A percentile compares a stretch with the other conserved stretches of the same genome.
phyloP scores from a whole-genome alignment of 2,329 filamentous ascomycete species.

The Ophidiomyces ophidiicola region DNA sequence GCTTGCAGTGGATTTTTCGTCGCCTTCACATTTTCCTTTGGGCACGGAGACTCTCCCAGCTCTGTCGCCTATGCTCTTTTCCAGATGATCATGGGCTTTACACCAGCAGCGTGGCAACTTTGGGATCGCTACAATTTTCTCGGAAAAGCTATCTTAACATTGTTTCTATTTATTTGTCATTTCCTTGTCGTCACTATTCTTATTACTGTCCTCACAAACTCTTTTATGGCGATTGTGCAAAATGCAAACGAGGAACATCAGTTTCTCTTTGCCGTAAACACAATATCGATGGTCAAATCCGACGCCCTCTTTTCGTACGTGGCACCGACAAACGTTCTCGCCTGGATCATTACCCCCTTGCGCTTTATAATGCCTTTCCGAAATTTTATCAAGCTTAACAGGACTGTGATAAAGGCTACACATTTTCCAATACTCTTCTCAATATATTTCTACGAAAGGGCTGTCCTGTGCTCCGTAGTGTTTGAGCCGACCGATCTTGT shows the following conservation, averaged over 20 bases:
- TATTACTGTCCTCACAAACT: conserved; percentile 91
- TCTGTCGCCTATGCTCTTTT: conserved; percentile 84
- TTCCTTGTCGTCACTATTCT: conserved; percentile 89
- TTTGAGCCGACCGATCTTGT: conserved; percentile 78
- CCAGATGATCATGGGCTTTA: conserved; percentile 91
- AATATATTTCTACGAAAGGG: conserved; percentile 78
- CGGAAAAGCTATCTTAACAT: conserved; percentile 59
- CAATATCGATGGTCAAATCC: conserved; percentile 97
- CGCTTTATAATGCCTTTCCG: conserved; percentile 69
- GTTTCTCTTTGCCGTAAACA: conserved; percentile 91
- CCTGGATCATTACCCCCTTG: conserved; percentile 75
- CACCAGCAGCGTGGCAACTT: conserved; percentile 81
- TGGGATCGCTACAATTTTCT: conserved; percentile 73
- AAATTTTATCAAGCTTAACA: conserved; percentile 72
- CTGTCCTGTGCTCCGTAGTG: conserved; percentile 60
- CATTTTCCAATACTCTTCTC: conserved; percentile 78
- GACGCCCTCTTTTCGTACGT: conserved; percentile 91
- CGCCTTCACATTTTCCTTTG: conserved; percentile 75
- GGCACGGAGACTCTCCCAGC: conserved; percentile 54
- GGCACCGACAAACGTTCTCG: conserved; percentile 79
- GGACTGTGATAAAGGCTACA: conserved; percentile 80
- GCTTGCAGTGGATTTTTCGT: conserved; percentile 91
- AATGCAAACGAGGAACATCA: conserved; percentile 88
- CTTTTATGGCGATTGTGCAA: conserved; percentile 86
- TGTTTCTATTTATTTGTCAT: conserved; percentile 89